Base-by-base conservation (phyloP, 352 stramenopile genomes). In the Phytophthora litchii region DNA sequence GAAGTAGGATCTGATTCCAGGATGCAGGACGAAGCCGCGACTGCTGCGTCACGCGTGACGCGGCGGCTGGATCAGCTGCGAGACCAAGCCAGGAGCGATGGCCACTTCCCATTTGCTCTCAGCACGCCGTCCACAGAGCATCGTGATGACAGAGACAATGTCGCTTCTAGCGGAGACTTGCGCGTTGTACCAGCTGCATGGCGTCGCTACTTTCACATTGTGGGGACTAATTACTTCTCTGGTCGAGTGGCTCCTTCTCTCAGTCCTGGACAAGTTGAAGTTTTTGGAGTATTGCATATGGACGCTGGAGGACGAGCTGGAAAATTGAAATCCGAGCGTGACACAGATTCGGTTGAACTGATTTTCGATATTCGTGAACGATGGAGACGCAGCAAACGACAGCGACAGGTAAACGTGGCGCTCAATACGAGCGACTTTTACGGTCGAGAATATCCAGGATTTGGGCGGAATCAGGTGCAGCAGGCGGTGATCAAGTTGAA, bases 351-450 rank as follows among this genome's bases (percentile, higher is more conserved):
- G 10, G 59, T 63, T 34, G 53, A 74, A 36, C 72, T 92, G 43
- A 61, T 69, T n/a, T 91, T 92, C 37, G 83, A 92, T 48, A 64
- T 76, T 8, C 58, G 76, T 6, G 80, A 91, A 41, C 80, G 83
- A 23, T 92, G 83, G 83, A 74, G 77, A 47, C 80, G 73, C 38
- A 78, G 60, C 19, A 86, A 89, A 43, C 71, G 83, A 16, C 69
- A 82, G 48, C 80, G 83, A 54, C 69, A 86, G 47, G 54, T 77
- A 25, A 76, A 70, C n/a, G 72, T 78, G 17, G 67, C 77, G 20
- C 72, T 92, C 38, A 89, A 91, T 44, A 73, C 54, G 16, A 87
- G 62, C 17, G 83, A 92, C 36, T 89, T 92, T 32, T 89, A 86
- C 68, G 63, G 67, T 4, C 77, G 67, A 14, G 73, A 81, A 43